phyloP scores from a whole-genome alignment of 169 alveolate species.

The Eimeria necatrix region DNA sequence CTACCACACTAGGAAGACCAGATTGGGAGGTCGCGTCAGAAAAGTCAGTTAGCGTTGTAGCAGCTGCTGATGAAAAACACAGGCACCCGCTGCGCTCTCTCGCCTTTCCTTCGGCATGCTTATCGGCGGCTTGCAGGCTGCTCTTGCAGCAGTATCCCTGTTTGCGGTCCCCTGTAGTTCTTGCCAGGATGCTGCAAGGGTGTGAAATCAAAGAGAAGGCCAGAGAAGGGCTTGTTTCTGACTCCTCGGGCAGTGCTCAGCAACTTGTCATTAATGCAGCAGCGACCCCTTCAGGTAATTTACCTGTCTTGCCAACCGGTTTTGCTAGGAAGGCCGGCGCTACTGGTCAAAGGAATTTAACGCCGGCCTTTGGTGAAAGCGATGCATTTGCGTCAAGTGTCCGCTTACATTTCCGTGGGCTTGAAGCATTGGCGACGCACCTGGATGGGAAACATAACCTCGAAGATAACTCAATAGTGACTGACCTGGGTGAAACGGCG shows the following conservation, averaged over 20 bases:
- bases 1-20: neutral
- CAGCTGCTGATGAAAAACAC: conserved; percentile 8
- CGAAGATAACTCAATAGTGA: neutral
- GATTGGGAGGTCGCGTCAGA: neutral
- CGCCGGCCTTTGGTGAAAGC: neutral
- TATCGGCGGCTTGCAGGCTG: conserved; percentile 19
- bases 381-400: conserved; percentile 44
- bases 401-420: conserved; percentile 62
- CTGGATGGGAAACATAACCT: neutral
- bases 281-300: neutral
- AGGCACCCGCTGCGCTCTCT: conserved; percentile 29
- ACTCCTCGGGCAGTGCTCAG: neutral
- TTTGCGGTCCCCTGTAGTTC: conserved; percentile 72
- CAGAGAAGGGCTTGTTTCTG: neutral
- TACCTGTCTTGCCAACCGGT: neutral
- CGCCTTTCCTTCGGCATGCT: conserved; percentile 37
- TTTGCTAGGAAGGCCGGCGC: neutral
- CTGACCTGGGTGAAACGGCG: neutral
- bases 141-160: conserved; percentile 67
- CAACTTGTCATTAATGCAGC: neutral
- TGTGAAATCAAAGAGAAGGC: neutral
- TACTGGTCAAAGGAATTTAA: neutral
- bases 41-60: neutral
- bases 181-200: conserved; percentile 69
- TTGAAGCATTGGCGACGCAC: conserved; percentile 52